These are phyloP conservation scores for Zygosaccharomyces rouxii DNA, from an alignment of 805 yeast genomes.

Conservation along the genomic window DNA sequence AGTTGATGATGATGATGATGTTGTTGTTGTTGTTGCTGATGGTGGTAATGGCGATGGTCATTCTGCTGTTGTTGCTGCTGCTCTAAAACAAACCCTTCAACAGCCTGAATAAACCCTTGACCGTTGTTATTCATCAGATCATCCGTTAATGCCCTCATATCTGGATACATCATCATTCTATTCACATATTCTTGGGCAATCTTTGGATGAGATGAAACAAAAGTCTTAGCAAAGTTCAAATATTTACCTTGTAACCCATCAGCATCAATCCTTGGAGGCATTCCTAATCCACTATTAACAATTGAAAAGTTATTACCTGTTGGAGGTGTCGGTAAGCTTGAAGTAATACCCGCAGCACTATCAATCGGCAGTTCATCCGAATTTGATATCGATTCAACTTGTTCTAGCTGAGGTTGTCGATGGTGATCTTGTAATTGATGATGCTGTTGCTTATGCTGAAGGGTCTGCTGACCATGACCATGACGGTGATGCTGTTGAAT, in stretches of 20 bases:
- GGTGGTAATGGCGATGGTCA: not conserved
- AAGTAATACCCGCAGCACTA: not conserved
- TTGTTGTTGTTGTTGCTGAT: constrained; percentile 27
- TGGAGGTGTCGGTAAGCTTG: not conserved
- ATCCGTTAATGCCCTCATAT: constrained; percentile 64
- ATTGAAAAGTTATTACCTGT: not conserved
- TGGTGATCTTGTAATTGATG: not conserved
- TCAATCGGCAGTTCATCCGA: not conserved
- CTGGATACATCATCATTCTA: constrained; percentile 36
- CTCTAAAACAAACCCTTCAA: constrained; percentile 67
- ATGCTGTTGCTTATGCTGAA: not conserved
- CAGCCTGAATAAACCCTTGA: constrained; percentile 68
- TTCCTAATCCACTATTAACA: not conserved
- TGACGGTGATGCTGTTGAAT: not conserved
- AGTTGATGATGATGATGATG: not conserved
- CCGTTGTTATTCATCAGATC: constrained; percentile 70
- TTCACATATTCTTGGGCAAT: constrained; percentile 34
- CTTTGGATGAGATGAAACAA: constrained; percentile 34
- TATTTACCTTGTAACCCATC: constrained; percentile 24
- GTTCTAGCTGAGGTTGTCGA: not conserved
- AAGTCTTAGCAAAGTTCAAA: constrained; percentile 30
- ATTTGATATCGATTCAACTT: not conserved
- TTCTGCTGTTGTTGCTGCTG: constrained; percentile 9
- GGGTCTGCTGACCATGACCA: not conserved
- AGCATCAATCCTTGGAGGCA: constrained; percentile 7